Evolutionary conservation across 345 rosid genomes (phyloP).

Genomic region (Ricinus communis): DNA sequence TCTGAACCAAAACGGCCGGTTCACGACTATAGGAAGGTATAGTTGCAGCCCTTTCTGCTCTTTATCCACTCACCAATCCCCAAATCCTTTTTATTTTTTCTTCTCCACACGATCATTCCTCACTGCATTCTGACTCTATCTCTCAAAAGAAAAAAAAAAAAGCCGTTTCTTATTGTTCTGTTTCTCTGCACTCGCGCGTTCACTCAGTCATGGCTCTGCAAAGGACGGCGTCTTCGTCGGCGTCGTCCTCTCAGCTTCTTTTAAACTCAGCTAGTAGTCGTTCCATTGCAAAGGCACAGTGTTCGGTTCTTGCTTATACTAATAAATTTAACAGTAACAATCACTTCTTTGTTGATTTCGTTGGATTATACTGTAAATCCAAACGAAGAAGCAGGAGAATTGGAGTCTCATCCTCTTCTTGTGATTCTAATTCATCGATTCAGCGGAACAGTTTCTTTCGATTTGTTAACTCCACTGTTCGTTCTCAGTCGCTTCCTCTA

Average conservation of each 20-base stretch:
- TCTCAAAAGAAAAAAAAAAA: no score
- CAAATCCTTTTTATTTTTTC: slow-evolving; percentile 22
- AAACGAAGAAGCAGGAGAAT: no score
- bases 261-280: slow-evolving; percentile 28
- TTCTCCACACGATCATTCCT: slow-evolving; percentile 20
- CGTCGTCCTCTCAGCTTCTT: slow-evolving; percentile 53
- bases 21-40: no score
- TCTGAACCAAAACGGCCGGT: no score
- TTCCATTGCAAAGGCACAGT: slow-evolving; percentile 21
- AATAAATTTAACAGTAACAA: neutral
- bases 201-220: slow-evolving; percentile 40
- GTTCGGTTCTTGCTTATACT: slow-evolving; percentile 41
- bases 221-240: slow-evolving; percentile 29
- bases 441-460: slow-evolving; percentile 28
- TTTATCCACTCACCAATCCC: slow-evolving; percentile 28
- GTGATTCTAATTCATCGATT: slow-evolving; percentile 20
- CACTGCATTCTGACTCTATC: no score
- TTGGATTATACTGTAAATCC: no score
- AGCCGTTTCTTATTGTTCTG: neutral
- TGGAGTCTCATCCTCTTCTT: no score
- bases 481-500: no score
- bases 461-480: slow-evolving; percentile 13
- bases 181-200: neutral
- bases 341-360: no score
- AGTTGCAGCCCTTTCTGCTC: slow-evolving; percentile 38